Conservation (phyloP, 164 flowering plant genomes). For the Cinnamomum chago region DNA sequence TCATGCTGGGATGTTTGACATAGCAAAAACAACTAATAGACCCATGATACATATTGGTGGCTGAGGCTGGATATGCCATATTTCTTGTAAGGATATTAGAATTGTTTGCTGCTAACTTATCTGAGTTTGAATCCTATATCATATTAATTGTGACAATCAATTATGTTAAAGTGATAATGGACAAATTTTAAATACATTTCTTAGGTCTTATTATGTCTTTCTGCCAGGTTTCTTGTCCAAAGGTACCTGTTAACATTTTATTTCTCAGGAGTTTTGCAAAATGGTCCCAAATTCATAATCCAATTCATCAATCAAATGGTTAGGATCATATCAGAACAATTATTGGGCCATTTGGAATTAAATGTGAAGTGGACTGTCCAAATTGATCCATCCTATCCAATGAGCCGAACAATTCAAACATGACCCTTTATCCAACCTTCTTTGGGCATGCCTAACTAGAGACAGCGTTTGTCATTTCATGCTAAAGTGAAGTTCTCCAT, state of each 20-base stretch:
- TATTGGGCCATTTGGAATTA: too few species aligned
- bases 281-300: neutral
- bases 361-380: too few species aligned
- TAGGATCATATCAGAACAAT: too few species aligned
- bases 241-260: neutral
- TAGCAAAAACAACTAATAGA: constrained; percentile 88
- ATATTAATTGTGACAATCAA: neutral
- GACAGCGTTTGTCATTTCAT: too few species aligned
- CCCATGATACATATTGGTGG: constrained; percentile 99
- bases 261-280: neutral
- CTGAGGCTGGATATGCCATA: constrained; percentile 29
- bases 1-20: constrained; percentile 97
- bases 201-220: neutral
- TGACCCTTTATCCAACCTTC: too few species aligned
- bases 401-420: too few species aligned
- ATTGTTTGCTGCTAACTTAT: neutral
- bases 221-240: neutral
- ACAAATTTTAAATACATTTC: neutral
- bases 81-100: neutral
- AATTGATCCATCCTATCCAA: too few species aligned
- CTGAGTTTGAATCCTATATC: neutral
- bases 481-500: too few species aligned
- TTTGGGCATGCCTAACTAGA: too few species aligned
- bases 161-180: neutral
- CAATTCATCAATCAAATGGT: neutral